Evolutionary conservation across 768 basidiomycete genomes (phyloP).

Genomic region (Scleroderma citrinum): DNA sequence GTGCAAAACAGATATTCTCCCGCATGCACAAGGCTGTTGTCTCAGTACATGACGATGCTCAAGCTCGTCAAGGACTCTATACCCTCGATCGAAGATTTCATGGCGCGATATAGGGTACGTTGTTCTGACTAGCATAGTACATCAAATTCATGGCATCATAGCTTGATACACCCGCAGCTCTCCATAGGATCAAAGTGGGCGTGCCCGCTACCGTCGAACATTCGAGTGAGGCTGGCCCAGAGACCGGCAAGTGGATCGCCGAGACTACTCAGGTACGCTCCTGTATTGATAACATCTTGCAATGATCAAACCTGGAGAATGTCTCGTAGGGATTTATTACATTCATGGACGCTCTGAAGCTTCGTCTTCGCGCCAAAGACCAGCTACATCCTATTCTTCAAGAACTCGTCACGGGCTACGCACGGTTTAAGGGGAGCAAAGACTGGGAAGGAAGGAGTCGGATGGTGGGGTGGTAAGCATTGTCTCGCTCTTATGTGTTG

Average conservation of each 20-base stretch:
- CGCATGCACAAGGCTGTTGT: conserved; percentile 88
- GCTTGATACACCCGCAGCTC: conserved; percentile 92
- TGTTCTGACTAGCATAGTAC: background rate
- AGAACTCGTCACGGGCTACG: conserved; percentile 92
- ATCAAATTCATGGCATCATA: conserved; percentile 21
- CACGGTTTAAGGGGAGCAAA: conserved; percentile 88
- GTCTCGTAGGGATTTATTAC: conserved; percentile 83
- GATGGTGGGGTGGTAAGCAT: conserved; percentile 83
- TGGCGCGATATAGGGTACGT: conserved; percentile 78
- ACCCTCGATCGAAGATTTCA: conserved; percentile 82
- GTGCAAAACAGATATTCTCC: conserved; percentile 79
- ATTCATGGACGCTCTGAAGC: conserved; percentile 95
- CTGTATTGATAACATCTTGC: background rate
- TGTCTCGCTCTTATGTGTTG: background rate
- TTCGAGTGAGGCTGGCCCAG: conserved; percentile 84
- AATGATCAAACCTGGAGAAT: background rate
- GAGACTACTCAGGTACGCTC: conserved; percentile 85
- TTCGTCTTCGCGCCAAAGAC: conserved; percentile 93
- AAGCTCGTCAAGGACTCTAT: conserved; percentile 92
- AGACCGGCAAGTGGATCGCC: conserved; percentile 95
- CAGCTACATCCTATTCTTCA: conserved; percentile 92
- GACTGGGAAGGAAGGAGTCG: conserved; percentile 92
- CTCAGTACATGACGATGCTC: conserved; percentile 96
- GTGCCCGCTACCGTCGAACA: conserved; percentile 97
- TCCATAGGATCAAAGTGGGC: conserved; percentile 85